Evolutionary conservation across 2,329 filamentous ascomycete genomes (phyloP).

Genomic region (Neophaeococcomyces mojaviensis): DNA sequence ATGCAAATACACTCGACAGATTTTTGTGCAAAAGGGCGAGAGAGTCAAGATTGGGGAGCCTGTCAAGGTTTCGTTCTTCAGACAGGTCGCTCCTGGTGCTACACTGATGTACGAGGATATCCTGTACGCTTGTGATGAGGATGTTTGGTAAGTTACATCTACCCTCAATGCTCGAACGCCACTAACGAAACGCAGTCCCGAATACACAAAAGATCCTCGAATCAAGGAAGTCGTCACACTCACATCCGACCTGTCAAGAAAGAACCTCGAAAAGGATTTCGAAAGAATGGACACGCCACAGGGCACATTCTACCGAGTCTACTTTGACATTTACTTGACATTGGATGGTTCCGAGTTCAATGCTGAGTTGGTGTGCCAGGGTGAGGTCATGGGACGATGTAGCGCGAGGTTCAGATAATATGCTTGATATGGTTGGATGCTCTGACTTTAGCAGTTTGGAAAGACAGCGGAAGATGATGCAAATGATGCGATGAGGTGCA

Average conservation of each 20-base stretch:
- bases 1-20: slow-evolving; percentile 97
- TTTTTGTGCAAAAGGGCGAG: slow-evolving; percentile 97
- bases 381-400: slow-evolving; percentile 97
- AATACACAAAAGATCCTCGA: slow-evolving; percentile 99
- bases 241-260: slow-evolving; percentile 90
- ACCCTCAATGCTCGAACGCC: not conserved
- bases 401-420: slow-evolving; percentile 70
- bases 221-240: slow-evolving; percentile 99
- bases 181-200: slow-evolving; percentile 45
- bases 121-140: slow-evolving; percentile 92
- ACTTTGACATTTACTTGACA: slow-evolving; percentile 71
- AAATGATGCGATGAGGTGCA: too few relatives aligned
- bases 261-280: slow-evolving; percentile 98
- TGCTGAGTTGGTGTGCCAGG: slow-evolving; percentile 96
- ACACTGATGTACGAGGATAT: slow-evolving; percentile 99
- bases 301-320: slow-evolving; percentile 81
- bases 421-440: too few relatives aligned
- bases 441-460: too few relatives aligned
- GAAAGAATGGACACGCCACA: slow-evolving; percentile 98
- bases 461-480: too few relatives aligned
- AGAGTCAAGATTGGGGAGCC: slow-evolving; percentile 98
- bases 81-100: slow-evolving; percentile 91
- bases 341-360: slow-evolving; percentile 97
- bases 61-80: slow-evolving; percentile 97
- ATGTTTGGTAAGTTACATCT: slow-evolving; percentile 52